These are phyloP conservation scores for Choanephora cucurbitarum DNA, from an alignment of 371 early-diverging fungal species.

Conservation along the genomic window DNA sequence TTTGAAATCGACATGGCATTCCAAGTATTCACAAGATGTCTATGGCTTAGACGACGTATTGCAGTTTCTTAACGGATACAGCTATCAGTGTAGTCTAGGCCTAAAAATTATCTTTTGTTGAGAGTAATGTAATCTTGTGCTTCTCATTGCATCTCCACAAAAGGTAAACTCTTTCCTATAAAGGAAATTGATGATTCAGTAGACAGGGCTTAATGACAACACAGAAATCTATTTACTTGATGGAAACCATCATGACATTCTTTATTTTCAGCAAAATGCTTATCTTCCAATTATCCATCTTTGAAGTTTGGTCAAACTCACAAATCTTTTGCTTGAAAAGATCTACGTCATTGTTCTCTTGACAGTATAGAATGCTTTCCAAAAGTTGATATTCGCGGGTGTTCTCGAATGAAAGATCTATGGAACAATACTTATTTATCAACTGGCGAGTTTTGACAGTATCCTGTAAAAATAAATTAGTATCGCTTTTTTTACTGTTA, in stretches of 20 bases:
- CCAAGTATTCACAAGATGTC: too few relatives aligned
- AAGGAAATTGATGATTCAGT: too few relatives aligned
- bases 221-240: constrained; percentile 49
- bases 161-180: too few relatives aligned
- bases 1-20: too few relatives aligned
- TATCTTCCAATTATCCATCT: constrained; percentile 96
- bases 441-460: constrained; percentile 69
- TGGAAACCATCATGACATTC: constrained; percentile 60
- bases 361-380: constrained; percentile 69
- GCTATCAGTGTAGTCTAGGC: too few relatives aligned
- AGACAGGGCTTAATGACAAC: too few relatives aligned
- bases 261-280: constrained; percentile 86
- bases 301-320: constrained; percentile 84
- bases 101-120: too few relatives aligned
- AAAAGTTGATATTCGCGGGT: constrained; percentile 88
- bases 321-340: constrained; percentile 79
- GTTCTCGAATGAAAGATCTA: constrained; percentile 84
- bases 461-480: constrained; percentile 56
- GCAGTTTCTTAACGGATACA: too few relatives aligned
- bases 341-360: constrained; percentile 79
- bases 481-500: not conserved
- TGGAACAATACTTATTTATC: constrained; percentile 75
- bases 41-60: too few relatives aligned
- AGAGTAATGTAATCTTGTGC: too few relatives aligned
- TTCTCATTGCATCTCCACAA: too few relatives aligned